Base-by-base conservation (phyloP, 257 asterid genomes). In the Verbena officinalis region DNA sequence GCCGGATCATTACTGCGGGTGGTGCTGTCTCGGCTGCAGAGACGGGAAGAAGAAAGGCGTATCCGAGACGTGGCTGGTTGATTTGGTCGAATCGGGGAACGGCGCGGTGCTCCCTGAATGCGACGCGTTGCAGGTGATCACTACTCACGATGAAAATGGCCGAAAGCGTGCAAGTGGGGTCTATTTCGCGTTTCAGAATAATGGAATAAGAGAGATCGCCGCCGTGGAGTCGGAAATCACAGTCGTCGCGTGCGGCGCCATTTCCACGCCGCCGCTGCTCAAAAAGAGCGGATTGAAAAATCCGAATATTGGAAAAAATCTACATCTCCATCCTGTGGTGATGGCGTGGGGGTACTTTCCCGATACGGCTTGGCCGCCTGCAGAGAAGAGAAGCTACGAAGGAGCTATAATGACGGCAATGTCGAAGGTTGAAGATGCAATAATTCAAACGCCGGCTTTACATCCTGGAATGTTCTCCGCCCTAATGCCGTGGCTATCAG, bases 331-430 rank as follows among this genome's bases (percentile, higher is more conserved):
- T 51, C 96, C 98, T 0, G 98, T 85, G 6, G 81, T 78, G 3
- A 34, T 89, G 80, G 95, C 73, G 0, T 89, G 97, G 98, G 98
- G 98, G 17, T 80, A 77, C 36, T 86, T 89, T 16, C 98, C 98
- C 0, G 88, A 85, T 14, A 14, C 62, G 6, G 9, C 64, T 20
- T 89, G 97, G 97, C 98, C 98, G 0, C 77, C 53, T 12, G 21
- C 78, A 0, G 79, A 36, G 56, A 82, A 84, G 77, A 79, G 10
- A 57, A 85, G 96, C 78, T 84, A 86, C 24, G 78, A 92, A 62
- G 98, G 97, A 9, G 81, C 79, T 0, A 86, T 92, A 44, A 67
- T 92, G 84, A 89, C 98, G 5, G 84, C 93, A 1, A 89, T 92
- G 98, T 83, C 97, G 0, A 83, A 72, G 38, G 80, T 78, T 0